Percentiles rank a stretch among this genome's conserved stretches.
phyloP scores from a whole-genome alignment of 352 stramenopile genomes.

The Elongisporangium senticosum region DNA sequence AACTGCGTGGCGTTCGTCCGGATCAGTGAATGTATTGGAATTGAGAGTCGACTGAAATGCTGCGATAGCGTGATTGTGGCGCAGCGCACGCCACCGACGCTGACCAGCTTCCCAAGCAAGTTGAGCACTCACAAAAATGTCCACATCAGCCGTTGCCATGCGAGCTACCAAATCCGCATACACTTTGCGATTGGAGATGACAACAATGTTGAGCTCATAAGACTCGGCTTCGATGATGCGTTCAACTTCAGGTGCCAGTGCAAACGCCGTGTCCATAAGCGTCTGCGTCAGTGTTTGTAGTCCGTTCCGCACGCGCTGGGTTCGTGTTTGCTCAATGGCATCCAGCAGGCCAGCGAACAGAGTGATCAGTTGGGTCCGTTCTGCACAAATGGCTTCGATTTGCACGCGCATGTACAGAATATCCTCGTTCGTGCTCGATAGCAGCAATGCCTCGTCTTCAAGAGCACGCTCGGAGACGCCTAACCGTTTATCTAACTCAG shows the following conservation, averaged over 20 bases:
- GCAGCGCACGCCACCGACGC: constrained; percentile 60
- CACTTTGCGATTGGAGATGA: constrained; percentile 73
- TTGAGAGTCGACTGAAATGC: constrained; percentile 53
- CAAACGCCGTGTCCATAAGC: constrained; percentile 64
- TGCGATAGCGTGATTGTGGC: constrained; percentile 68
- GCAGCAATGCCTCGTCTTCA: constrained; percentile 26
- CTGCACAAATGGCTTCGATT: constrained; percentile 34
- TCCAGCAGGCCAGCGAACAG: constrained; percentile 43
- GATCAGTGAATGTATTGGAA: constrained; percentile 66
- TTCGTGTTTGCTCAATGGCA: constrained; percentile 44
- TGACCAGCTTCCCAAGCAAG: constrained; percentile 64
- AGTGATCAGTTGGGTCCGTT: constrained; percentile 32
- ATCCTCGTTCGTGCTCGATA: constrained; percentile 24
- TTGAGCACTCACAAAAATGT: constrained; percentile 45
- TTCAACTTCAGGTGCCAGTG: constrained; percentile 58
- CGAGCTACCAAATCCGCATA: constrained; percentile 70
- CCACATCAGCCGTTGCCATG: constrained; percentile 61
- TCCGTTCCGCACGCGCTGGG: constrained; percentile 26
- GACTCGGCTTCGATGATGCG: constrained; percentile 69
- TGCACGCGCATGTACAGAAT: constrained; percentile 36
- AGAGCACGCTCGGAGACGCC: constrained; percentile 13
- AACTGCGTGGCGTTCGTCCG: constrained; percentile 43
- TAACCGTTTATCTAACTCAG: constrained; percentile 27
- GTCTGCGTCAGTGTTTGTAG: constrained; percentile 40
- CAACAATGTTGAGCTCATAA: constrained; percentile 73